A percentile compares a stretch with the other conserved stretches of the same genome.
These are phyloP conservation scores for Elsinoe fawcettii DNA, from an alignment of 2,329 filamentous ascomycete genomes.

Conservation along the genomic window DNA sequence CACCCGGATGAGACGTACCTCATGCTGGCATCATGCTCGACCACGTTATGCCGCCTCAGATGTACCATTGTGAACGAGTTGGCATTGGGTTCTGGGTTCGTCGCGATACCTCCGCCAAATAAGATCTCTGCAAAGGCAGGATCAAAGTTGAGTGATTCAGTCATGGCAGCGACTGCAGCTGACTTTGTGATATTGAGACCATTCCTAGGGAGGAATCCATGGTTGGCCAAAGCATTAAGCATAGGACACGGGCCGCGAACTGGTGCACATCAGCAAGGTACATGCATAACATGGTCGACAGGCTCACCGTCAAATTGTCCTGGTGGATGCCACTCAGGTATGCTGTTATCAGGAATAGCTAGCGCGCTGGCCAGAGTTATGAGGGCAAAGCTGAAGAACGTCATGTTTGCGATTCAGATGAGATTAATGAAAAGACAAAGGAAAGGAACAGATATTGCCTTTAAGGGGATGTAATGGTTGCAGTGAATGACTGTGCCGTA, in stretches of 20 bases:
- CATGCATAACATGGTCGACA: neutral
- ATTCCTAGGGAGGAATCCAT: slow-evolving; percentile 22
- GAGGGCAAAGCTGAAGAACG: neutral
- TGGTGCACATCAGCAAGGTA: neutral
- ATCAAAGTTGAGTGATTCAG: slow-evolving; percentile 4
- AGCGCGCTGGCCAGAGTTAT: neutral
- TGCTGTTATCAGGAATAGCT: neutral
- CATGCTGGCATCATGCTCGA: slow-evolving; percentile 12
- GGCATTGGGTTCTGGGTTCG: slow-evolving; percentile 4
- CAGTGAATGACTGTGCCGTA: neutral
- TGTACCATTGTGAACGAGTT: neutral
- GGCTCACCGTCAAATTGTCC: slow-evolving; percentile 1
- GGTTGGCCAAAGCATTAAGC: slow-evolving; percentile 24
- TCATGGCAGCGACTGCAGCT: slow-evolving; percentile 4
- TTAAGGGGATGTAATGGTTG: neutral
- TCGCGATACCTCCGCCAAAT: neutral
- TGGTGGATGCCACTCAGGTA: slow-evolving; percentile 5
- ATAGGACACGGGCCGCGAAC: slow-evolving; percentile 26
- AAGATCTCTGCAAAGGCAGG: slow-evolving; percentile 1
- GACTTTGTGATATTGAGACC: slow-evolving; percentile 16
- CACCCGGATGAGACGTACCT: neutral
- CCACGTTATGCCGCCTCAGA: neutral
- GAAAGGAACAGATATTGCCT: neutral
- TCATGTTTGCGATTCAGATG: neutral
- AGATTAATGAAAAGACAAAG: neutral